Percentiles rank a stretch among this genome's conserved stretches.
Evolutionary conservation across 73 alveolate genomes (phyloP).

Genomic region (Paramecium tetraurelia): DNA sequence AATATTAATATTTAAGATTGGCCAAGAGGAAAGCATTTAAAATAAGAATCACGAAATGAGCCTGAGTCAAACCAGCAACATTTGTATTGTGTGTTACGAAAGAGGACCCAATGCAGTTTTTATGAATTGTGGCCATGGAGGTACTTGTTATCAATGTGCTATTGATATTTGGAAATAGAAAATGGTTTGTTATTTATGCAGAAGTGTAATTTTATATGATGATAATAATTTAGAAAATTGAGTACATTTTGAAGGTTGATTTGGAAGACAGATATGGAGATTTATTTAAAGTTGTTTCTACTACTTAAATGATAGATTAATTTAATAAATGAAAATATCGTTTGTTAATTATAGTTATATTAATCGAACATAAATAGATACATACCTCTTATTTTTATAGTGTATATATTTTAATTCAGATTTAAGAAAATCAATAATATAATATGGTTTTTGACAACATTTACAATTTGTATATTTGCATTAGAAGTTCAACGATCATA

Average conservation of each 20-base stretch:
- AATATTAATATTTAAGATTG: not conserved
- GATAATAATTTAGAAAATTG: not conserved
- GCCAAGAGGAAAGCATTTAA: not conserved
- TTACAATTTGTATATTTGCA: too few relatives aligned
- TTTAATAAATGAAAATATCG: not conserved
- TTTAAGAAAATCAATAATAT: too few relatives aligned
- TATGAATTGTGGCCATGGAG: conserved; percentile 65
- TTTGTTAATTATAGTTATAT: not conserved
- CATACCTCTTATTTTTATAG: too few relatives aligned
- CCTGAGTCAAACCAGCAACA: not conserved
- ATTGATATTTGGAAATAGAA: conserved; percentile 53
- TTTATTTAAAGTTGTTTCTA: not conserved
- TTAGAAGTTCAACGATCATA: too few relatives aligned
- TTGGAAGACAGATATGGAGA: conserved; percentile 11
- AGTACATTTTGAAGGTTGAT: not conserved
- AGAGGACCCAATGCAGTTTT: conserved; percentile 51
- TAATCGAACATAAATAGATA: too few relatives aligned
- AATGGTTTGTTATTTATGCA: conserved; percentile 30
- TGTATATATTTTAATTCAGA: too few relatives aligned
- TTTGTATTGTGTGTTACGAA: conserved; percentile 51
- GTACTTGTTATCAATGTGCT: conserved; percentile 56
- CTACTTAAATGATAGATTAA: not conserved
- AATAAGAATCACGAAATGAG: not conserved
- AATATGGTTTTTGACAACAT: too few relatives aligned
- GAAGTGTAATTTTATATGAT: not conserved